Conservation (phyloP, 441 rosid species). For the Syzygium malaccense region DNA sequence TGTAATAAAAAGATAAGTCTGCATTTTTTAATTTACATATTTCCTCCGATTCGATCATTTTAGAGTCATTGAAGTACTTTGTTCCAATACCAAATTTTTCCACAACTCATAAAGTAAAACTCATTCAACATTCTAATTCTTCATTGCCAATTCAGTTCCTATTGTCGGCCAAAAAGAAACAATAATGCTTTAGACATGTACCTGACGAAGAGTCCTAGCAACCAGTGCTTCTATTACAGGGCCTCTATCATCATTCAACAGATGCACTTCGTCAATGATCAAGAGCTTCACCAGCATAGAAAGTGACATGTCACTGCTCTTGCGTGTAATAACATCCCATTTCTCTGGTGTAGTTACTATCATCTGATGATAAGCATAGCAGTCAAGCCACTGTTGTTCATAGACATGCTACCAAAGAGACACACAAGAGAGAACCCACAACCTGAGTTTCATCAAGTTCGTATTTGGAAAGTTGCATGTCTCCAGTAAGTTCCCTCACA, state of each 20-base stretch:
- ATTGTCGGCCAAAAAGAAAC: conserved; percentile 4
- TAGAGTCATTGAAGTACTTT: background rate
- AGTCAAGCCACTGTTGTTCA: conserved; percentile 11
- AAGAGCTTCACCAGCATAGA: conserved; percentile 96
- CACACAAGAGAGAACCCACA: conserved; percentile 5
- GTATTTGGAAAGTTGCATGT: conserved; percentile 89
- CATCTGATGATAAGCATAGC: conserved; percentile 54
- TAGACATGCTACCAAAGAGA: conserved; percentile 5
- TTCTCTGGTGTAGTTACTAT: conserved; percentile 99
- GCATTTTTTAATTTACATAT: background rate
- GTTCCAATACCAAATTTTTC: background rate
- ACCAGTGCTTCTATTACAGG: conserved; percentile 97
- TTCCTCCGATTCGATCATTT: background rate
- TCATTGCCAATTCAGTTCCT: background rate
- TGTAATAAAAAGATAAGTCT: background rate
- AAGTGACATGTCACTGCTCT: conserved; percentile 98
- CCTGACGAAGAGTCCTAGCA: conserved; percentile 99
- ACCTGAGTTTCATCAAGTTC: conserved; percentile 99
- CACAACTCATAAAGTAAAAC: background rate
- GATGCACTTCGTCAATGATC: conserved; percentile 98
- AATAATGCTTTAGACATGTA: conserved; percentile 16
- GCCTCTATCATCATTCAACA: conserved; percentile 97
- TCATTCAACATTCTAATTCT: background rate
- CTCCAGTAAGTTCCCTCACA: conserved; percentile 98
- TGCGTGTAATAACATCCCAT: conserved; percentile 99